Conservation (phyloP, 805 yeast genomes). For the Metschnikowia reukaufii region DNA sequence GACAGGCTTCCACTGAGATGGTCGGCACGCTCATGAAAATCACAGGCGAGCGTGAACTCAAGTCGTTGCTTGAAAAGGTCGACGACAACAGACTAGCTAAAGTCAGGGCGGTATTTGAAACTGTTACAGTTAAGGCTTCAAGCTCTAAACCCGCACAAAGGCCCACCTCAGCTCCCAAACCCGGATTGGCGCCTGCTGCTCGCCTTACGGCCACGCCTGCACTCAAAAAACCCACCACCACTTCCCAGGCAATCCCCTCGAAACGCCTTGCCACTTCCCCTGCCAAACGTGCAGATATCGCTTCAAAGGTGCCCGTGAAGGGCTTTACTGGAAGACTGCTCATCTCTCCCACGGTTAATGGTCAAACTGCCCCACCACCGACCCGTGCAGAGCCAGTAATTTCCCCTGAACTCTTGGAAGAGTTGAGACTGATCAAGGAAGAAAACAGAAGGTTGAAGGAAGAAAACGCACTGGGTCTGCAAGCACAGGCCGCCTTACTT, state of each 20-base stretch:
- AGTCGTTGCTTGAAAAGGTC: conserved; percentile 58
- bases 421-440: conserved; percentile 44
- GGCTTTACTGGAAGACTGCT: conserved; percentile 47
- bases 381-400: conserved; percentile 2
- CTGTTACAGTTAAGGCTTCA: conserved; percentile 49
- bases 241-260: conserved; percentile 47
- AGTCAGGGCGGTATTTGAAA: conserved; percentile 57
- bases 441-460: conserved; percentile 52
- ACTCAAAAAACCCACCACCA: conserved; percentile 8
- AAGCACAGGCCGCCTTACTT: conserved; percentile 23
- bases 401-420: conserved; percentile 9
- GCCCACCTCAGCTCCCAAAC: neutral
- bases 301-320: conserved; percentile 29
- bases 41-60: conserved; percentile 71
- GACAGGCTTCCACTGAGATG: conserved; percentile 73
- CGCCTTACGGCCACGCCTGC: conserved; percentile 7
- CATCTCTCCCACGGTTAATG: conserved; percentile 23
- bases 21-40: conserved; percentile 82
- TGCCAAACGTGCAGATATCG: conserved; percentile 40
- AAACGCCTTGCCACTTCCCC: conserved; percentile 75
- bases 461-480: conserved; percentile 23
- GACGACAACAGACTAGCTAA: conserved; percentile 74
- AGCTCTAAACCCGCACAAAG: conserved; percentile 15
- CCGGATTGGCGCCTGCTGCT: neutral
- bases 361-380: conserved; percentile 3